Evolutionary conservation across 768 basidiomycete species (phyloP), one percentile per base, ranked within the genome.

Genomic region (Leccinum ochraceum): DNA sequence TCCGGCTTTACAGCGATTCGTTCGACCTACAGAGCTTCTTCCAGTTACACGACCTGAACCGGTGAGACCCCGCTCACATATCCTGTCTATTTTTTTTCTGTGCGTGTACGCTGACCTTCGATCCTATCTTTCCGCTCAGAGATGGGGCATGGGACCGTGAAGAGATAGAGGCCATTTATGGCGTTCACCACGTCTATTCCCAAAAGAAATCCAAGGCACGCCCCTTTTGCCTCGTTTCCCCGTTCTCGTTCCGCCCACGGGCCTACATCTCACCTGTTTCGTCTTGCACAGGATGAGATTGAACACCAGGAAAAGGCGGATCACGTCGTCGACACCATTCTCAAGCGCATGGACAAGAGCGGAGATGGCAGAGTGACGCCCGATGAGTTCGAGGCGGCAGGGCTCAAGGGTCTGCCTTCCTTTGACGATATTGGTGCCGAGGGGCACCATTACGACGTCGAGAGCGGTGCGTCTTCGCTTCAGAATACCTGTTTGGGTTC

Each of bases 81-180:
- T 7, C 13, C 16, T 3, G 6, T 14, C n/a, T 42, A 42, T 37
- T 9, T 26, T 39, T 48, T 30, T 42, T 24, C 20, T 14, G 9
- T 10, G 42, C n/a, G 42, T 14, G 8, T 24, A 28, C 14, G 16
- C 59, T 63, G 50, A 64, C 13, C 5, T 34, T 11, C 30, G 46
- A 48, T n/a, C 22, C 5, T 34, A 8, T 44, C 17, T 37, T 10
- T 46, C 5, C 39, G 22, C n/a, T 49, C 52, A 92, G 90, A 42
- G 86, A 98, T 69, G 92, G 92, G 0, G 68, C 83, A 56, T 94
- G 94, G 88, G 88, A 92, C 71, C 79, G 80, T 60, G 87, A 87
- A 57, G 96, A 99, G 74, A 90, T 99, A 61, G 90, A 97, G 74
- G 94, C 95, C 20, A 86, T 99, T 42, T 99, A 99, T 66, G 96